Base-by-base conservation (phyloP, 345 rosid species). In the Laguncularia racemosa region DNA sequence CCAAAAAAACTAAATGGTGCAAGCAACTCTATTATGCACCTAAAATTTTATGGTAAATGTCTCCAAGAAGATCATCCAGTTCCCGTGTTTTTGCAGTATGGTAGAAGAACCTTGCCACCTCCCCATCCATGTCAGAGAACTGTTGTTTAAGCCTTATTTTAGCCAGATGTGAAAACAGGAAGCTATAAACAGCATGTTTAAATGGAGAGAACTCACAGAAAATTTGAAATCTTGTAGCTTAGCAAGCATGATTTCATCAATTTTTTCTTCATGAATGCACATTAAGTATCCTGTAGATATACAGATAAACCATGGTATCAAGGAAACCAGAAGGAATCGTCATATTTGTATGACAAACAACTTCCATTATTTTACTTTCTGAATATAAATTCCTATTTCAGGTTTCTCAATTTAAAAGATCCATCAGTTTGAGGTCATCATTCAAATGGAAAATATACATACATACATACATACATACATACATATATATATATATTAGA, bases 11-110 rank as follows among this genome's bases (percentile, higher is more conserved):
- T 6, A 4, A 6, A 33, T 33, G 9, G 40, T 4, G 40, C 47
- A 50, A 20, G 52, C 48, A 50, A 20, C 44, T 64, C 46, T 55
- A 68, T 40, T 69, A 71, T 55, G 43, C 40, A 72, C 98, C 98
- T 60, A 92, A 68, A 66, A 85, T 84, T 77, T 92, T 92, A 61
- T 92, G 98, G 75, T 89, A 89, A 66, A 92, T 82, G 71, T 92
- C 98, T 72, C 98, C 97, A 50, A 92, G 88, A 72, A 83, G 84
- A 58, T 74, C 71, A 66, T 89, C 96, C 75, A 92, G 65, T 72
- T 92, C 97, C 61, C 85, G 71, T 60, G 98, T 89, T 81, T 86
- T 92, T 43, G 93, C 74, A 16, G 95, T 89, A 58, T 69, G 97
- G 74, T 92, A 89, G 71, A 86, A 89, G 69, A 74, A 92, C 68